These are phyloP conservation scores for Conticribra weissflogii DNA, from an alignment of 108 stramenopile species.

Conservation along the genomic window DNA sequence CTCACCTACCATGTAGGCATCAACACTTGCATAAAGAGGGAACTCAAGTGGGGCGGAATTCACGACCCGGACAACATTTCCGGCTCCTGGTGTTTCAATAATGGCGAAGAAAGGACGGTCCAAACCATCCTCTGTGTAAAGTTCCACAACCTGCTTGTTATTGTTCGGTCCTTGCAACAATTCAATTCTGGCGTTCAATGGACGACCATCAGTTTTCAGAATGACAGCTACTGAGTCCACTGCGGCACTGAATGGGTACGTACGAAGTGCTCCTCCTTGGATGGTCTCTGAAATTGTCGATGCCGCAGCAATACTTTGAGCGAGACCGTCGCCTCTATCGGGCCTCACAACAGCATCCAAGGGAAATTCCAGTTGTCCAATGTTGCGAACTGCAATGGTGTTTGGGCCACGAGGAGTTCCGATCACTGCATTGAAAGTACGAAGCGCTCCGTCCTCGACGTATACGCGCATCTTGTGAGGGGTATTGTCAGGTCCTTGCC, in stretches of 20 bases:
- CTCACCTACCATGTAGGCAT: constrained; percentile 67
- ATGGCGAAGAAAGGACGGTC: constrained; percentile 81
- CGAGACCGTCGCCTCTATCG: constrained; percentile 55
- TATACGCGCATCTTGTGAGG: constrained; percentile 82
- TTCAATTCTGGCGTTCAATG: constrained; percentile 78
- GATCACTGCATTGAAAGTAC: constrained; percentile 75
- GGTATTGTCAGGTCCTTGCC: constrained; percentile 84
- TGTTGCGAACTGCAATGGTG: constrained; percentile 81
- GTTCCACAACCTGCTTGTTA: constrained; percentile 86
- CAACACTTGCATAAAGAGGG: constrained; percentile 74
- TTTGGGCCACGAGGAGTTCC: constrained; percentile 81
- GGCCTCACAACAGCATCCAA: constrained; percentile 66
- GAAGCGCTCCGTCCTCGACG: constrained; percentile 74
- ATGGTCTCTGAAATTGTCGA: constrained; percentile 55
- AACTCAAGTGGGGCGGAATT: constrained; percentile 87
- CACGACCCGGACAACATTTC: constrained; percentile 79
- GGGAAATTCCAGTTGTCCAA: constrained; percentile 78
- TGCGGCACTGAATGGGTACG: constrained; percentile 70
- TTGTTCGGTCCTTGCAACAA: constrained; percentile 87
- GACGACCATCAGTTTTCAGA: constrained; percentile 79
- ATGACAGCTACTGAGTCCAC: constrained; percentile 72
- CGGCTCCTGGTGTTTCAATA: constrained; percentile 80
- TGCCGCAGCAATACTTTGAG: constrained; percentile 45
- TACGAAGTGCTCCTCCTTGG: constrained; percentile 80
- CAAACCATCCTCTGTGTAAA: constrained; percentile 85